Evolutionary conservation across 352 stramenopile genomes (phyloP).

Genomic region (Globisporangium carolinianum): DNA sequence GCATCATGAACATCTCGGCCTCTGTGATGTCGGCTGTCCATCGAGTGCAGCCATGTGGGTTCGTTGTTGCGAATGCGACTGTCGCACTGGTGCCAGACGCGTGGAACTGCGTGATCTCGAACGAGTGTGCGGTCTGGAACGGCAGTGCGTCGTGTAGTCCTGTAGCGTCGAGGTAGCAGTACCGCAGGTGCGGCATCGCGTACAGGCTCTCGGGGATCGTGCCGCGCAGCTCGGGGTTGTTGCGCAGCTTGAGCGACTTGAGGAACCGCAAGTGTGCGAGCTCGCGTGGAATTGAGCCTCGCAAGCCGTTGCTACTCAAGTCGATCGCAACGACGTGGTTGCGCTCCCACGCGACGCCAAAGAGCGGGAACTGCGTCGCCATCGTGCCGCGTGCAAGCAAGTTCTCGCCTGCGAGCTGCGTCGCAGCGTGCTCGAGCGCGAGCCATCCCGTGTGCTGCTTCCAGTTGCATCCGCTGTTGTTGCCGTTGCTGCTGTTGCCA

Average conservation of each 20-base stretch:
- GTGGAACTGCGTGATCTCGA: conserved; percentile 56
- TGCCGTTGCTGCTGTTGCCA: background rate
- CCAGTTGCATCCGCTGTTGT: conserved; percentile 19
- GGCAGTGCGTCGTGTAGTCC: conserved; percentile 35
- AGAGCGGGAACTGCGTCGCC: conserved; percentile 27
- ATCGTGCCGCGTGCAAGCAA: conserved; percentile 23
- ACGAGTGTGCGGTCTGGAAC: conserved; percentile 34
- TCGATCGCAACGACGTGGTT: conserved; percentile 61
- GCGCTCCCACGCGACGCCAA: conserved; percentile 42
- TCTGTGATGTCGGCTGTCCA: conserved; percentile 55
- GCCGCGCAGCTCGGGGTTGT: conserved; percentile 39
- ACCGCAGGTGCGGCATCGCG: conserved; percentile 38
- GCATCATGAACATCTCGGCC: conserved; percentile 46
- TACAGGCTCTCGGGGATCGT: conserved; percentile 23
- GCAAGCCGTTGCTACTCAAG: conserved; percentile 40
- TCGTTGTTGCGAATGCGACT: conserved; percentile 36
- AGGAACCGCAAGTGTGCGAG: conserved; percentile 39
- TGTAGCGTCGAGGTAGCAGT: conserved; percentile 63
- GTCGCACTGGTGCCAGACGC: conserved; percentile 20
- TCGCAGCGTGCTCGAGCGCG: conserved; percentile 15
- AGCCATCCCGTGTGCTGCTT: conserved; percentile 30
- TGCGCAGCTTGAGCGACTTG: conserved; percentile 44
- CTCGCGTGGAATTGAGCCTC: conserved; percentile 31
- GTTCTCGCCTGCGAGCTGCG: conserved; percentile 14
- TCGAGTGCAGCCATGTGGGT: conserved; percentile 15